Conservation (phyloP, 176 grass and related monocot genomes). For the Bothriochloa decipiens region DNA sequence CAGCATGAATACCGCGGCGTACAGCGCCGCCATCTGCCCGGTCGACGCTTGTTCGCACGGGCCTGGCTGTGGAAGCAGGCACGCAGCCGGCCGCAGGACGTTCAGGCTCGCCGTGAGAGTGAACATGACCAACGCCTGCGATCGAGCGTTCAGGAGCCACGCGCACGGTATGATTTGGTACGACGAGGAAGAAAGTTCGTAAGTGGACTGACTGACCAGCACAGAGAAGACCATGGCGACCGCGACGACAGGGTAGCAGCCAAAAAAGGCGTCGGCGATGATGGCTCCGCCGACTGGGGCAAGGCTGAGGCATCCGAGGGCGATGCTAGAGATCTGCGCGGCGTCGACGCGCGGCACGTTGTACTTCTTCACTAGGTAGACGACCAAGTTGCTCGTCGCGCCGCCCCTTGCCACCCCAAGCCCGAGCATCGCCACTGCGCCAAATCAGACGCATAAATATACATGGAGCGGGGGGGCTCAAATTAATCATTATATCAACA, state of each 20-base stretch:
- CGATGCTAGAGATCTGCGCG: constrained; percentile 70
- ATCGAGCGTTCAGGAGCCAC: too few relatives aligned
- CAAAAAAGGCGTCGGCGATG: constrained; percentile 77
- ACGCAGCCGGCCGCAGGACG: constrained; percentile 46
- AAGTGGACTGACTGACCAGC: constrained; percentile 31
- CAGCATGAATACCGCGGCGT: constrained; percentile 50
- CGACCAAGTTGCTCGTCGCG: constrained; percentile 56
- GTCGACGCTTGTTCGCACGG: constrained; percentile 45
- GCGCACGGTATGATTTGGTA: too few relatives aligned
- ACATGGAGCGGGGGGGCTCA: background rate
- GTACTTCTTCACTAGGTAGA: constrained; percentile 72
- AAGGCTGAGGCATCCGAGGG: constrained; percentile 57
- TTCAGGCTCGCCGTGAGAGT: constrained; percentile 57
- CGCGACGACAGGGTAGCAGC: constrained; percentile 62
- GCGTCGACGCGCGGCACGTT: constrained; percentile 78
- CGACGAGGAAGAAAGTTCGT: background rate
- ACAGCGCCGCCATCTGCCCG: constrained; percentile 55
- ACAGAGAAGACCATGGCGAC: constrained; percentile 43
- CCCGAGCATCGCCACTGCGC: constrained; percentile 47
- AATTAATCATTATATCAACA: background rate
- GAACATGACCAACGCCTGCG: constrained; percentile 63
- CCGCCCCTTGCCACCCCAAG: constrained; percentile 41
- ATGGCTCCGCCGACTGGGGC: constrained; percentile 66
- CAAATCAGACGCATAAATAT: background rate
- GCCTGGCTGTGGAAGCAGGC: background rate